Base-by-base conservation (phyloP, 1,139 yeast genomes). In the Saccharomyces hybrid region DNA sequence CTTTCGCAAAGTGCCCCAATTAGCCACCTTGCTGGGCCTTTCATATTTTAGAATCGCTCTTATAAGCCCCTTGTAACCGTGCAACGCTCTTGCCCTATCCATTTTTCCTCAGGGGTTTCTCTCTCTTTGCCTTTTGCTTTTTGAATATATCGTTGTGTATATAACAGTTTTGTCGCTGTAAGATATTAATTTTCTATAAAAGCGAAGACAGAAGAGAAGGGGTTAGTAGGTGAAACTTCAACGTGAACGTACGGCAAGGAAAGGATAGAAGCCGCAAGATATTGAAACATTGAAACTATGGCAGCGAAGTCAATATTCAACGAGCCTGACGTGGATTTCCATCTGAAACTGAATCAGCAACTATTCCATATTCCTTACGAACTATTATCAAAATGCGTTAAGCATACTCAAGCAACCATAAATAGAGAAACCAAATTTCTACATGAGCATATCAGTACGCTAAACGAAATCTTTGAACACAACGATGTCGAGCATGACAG, bases 311-410 rank as follows among this genome's bases (percentile, higher is more conserved):
- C 64, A 52, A 32, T 63, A 24, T 54, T 67, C 2, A 64, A 69
- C 38, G 75, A 71, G 38, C 75, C 75, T 6, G 62, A 71, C 4
- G 71, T 72, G 9, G 78, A 75, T 54, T 74, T 75, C 60, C 76
- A 75, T 53, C 56, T 75, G 53, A 71, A 71, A 54, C 58, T 76
- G 49, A 76, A 79, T 60, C 78, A 76, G 66, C 75, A 82, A 2
- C 81, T 79, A 56, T 83, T 84, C 69, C 76, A 76, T 54, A 80
- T 84, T 0, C 91, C 91, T 0, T 73, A 78, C 24, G 88, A 84
- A 61, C 71, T 84, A 16, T 71, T 83, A 51, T 76, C 76, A 60
- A 81, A 78, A 71, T 84, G 84, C 63, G 77, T 82, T 68, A 83
- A 81, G 64, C 66, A 69, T 42, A 73, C 82, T 19, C 86, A 83